These are phyloP conservation scores for Lentinus tigrinus DNA, from an alignment of 768 basidiomycete genomes.

Conservation along the genomic window DNA sequence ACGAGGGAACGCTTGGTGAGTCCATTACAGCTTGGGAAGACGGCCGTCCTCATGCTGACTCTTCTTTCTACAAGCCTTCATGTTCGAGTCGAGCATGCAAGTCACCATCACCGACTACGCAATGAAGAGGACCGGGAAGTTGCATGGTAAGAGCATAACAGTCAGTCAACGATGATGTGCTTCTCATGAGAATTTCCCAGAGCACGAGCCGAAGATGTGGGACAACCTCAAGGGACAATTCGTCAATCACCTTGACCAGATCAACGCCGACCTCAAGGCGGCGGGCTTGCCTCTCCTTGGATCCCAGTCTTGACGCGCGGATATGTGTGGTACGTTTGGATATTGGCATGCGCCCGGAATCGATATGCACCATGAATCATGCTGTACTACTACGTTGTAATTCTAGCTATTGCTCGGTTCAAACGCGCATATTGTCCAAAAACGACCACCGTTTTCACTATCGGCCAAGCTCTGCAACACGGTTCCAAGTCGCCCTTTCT, in stretches of 20 bases:
- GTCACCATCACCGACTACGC: conserved; percentile 66
- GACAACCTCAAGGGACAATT: conserved; percentile 58
- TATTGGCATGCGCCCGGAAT: not conserved
- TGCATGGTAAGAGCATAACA: conserved; percentile 44
- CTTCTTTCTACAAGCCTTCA: conserved; percentile 42
- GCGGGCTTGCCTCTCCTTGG: conserved; percentile 22
- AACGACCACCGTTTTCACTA: too few species aligned
- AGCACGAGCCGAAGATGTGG: conserved; percentile 69
- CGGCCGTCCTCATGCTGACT: not conserved
- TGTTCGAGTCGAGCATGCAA: conserved; percentile 65
- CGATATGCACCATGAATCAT: too few species aligned
- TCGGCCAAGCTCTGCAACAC: too few species aligned
- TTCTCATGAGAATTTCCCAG: conserved; percentile 26
- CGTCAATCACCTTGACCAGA: conserved; percentile 53
- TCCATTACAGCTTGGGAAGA: not conserved
- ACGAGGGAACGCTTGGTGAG: conserved; percentile 54
- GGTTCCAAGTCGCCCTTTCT: too few species aligned
- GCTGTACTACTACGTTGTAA: too few species aligned
- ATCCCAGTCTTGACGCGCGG: not conserved
- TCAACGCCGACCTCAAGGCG: conserved; percentile 38
- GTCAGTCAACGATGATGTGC: not conserved
- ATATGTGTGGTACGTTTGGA: not conserved
- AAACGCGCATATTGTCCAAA: too few species aligned
- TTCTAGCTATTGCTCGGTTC: too few species aligned
- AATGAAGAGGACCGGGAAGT: conserved; percentile 54